A percentile compares a stretch with the other conserved stretches of the same genome.
These are phyloP conservation scores for Allium sativum DNA, from an alignment of 106 monocot genomes.

Conservation along the genomic window DNA sequence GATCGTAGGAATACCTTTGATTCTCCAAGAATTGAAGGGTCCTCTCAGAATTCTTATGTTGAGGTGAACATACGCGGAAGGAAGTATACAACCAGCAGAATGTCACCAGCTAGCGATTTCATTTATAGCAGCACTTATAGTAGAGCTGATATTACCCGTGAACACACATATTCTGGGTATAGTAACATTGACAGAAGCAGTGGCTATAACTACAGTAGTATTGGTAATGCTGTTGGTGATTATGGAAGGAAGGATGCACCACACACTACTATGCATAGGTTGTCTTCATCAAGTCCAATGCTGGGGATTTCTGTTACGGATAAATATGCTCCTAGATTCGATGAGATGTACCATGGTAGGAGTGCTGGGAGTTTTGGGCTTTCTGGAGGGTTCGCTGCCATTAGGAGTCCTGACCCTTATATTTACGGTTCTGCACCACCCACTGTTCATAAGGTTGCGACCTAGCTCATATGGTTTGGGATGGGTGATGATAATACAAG, in stretches of 20 bases:
- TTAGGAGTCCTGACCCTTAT: too few relatives aligned
- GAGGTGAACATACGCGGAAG: constrained; percentile 16
- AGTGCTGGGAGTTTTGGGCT: constrained; percentile 4
- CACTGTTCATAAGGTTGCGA: not conserved
- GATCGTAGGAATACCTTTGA: not conserved
- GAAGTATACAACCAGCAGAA: constrained; percentile 11
- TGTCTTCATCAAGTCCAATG: constrained; percentile 2
- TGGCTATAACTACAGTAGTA: constrained; percentile 8
- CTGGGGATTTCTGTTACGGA: constrained; percentile 23
- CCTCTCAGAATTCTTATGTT: not conserved
- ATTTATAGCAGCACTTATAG: not conserved
- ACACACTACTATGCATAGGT: too few relatives aligned
- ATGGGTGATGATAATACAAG: too few relatives aligned
- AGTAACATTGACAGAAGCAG: not conserved
- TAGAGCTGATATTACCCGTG: too few relatives aligned
- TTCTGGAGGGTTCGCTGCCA: too few relatives aligned
- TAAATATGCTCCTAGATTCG: constrained; percentile 47
- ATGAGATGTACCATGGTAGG: constrained; percentile 33
- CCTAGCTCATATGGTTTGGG: not conserved
- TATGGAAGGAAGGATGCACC: too few relatives aligned
- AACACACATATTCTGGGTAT: not conserved
- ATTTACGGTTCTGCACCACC: too few relatives aligned
- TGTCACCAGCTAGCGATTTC: not conserved
- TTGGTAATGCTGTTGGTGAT: not conserved
- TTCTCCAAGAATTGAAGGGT: constrained; percentile 1